phyloP scores from a whole-genome alignment of 2,329 filamentous ascomycete species.

The Pyricularia sp. region DNA sequence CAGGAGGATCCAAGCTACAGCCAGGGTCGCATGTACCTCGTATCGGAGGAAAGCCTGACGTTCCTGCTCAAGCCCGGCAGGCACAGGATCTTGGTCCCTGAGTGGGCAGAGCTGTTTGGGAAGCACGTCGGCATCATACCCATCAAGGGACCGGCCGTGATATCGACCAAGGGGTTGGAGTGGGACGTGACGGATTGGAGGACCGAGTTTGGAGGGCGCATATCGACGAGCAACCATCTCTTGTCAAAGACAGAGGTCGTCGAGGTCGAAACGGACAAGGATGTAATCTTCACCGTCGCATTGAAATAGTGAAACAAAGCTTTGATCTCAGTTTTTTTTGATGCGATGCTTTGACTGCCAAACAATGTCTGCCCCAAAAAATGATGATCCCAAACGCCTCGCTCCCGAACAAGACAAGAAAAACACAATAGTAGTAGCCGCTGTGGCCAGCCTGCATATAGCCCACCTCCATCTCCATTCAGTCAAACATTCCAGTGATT shows the following conservation, averaged over 20 bases:
- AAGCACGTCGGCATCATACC: constrained; percentile 83
- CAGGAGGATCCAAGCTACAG: constrained; percentile 39
- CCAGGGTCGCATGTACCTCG: constrained; percentile 59
- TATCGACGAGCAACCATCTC: constrained; percentile 79
- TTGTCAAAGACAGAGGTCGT: constrained; percentile 48
- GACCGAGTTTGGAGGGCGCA: constrained; percentile 61
- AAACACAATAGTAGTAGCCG: not conserved
- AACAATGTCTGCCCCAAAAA: not conserved
- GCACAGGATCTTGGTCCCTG: constrained; percentile 56
- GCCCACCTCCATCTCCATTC: not conserved
- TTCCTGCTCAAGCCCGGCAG: constrained; percentile 65
- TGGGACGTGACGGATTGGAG: constrained; percentile 86
- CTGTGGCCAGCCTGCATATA: not conserved
- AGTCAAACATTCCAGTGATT: not conserved
- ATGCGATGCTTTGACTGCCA: not conserved
- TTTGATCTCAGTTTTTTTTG: not conserved
- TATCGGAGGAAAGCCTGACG: constrained; percentile 73
- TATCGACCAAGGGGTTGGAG: constrained; percentile 72
- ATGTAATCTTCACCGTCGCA: constrained; percentile 69
- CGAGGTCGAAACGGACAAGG: constrained; percentile 50
- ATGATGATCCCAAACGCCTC: not conserved
- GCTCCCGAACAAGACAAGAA: not conserved
- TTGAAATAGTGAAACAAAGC: constrained; percentile 24
- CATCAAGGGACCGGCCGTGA: constrained; percentile 65
- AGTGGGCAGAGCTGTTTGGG: constrained; percentile 47